Percentiles rank a stretch among this genome's conserved stretches.
Conservation (phyloP, 768 basidiomycete species). For the Clitopilus hobsonii region DNA sequence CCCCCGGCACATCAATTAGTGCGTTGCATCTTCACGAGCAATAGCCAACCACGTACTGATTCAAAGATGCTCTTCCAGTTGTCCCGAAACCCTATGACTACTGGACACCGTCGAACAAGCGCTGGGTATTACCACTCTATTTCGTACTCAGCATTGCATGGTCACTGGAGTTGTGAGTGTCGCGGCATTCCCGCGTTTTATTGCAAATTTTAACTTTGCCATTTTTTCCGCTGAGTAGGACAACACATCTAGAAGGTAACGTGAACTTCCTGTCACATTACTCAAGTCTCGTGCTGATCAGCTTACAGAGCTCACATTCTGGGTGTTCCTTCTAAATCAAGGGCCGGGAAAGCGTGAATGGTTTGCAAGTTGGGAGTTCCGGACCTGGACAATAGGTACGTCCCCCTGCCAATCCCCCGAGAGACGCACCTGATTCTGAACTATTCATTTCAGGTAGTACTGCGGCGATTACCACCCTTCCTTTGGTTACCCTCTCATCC, state of each 20-base stretch:
- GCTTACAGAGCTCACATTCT: constrained; percentile 65
- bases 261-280: neutral
- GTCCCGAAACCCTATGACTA: constrained; percentile 49
- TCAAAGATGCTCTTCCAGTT: constrained; percentile 34
- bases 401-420: neutral
- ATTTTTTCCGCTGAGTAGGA: constrained; percentile 29
- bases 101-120: constrained; percentile 41
- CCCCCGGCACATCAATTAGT: neutral
- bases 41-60: neutral
- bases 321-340: constrained; percentile 80
- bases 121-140: constrained; percentile 64
- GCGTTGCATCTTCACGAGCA: neutral
- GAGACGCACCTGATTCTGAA: neutral
- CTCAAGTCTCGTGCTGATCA: neutral
- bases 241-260: constrained; percentile 79
- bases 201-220: constrained; percentile 1
- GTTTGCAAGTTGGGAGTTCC: constrained; percentile 80
- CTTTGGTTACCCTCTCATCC: constrained; percentile 58
- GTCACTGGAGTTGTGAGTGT: constrained; percentile 70
- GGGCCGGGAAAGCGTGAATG: constrained; percentile 66
- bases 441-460: constrained; percentile 45
- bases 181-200: neutral
- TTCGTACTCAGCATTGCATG: constrained; percentile 71
- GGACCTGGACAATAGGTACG: constrained; percentile 65
- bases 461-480: constrained; percentile 65